Percentiles rank a stretch among this genome's conserved stretches.
phyloP scores from a whole-genome alignment of 2,329 filamentous ascomycete species.

The Aspergillus candidus region DNA sequence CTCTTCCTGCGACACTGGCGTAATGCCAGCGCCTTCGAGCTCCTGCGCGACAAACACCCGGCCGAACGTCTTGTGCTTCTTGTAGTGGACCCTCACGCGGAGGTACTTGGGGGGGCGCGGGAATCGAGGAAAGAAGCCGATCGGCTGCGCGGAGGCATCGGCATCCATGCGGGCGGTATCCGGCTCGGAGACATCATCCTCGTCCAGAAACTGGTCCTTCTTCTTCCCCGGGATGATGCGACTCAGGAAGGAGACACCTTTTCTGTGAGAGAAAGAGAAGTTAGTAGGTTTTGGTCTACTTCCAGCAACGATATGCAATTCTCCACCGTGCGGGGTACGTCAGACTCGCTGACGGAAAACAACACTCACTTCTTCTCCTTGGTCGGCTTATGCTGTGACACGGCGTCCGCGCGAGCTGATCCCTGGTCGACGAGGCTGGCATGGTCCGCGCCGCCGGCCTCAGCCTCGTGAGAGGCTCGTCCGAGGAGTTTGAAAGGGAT shows the following conservation, averaged over 20 bases:
- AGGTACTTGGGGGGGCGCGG: constrained; percentile 90
- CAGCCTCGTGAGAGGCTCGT: constrained; percentile 37
- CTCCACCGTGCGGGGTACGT: constrained; percentile 4
- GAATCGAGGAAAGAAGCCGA: constrained; percentile 78
- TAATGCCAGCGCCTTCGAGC: constrained; percentile 56
- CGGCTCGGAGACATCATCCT: constrained; percentile 62
- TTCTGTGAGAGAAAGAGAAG: constrained; percentile 48
- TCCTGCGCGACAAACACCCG: constrained; percentile 89
- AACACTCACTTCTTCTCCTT: constrained; percentile 62
- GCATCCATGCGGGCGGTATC: constrained; percentile 70
- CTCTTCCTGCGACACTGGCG: constrained; percentile 25
- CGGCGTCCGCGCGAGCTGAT: constrained; percentile 26
- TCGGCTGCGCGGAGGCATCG: constrained; percentile 67
- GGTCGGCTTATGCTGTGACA: constrained; percentile 27
- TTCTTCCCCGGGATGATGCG: constrained; percentile 74
- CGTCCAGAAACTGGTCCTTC: constrained; percentile 52
- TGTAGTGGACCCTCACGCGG: constrained; percentile 72
- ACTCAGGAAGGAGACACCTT: constrained; percentile 84
- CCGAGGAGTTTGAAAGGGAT: constrained; percentile 43
- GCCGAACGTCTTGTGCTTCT: constrained; percentile 75
- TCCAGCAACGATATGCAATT: background rate
- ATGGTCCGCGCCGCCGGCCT: constrained; percentile 33
- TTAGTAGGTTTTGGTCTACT: background rate
- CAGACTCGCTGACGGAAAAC: background rate
- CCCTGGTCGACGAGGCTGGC: constrained; percentile 24